phyloP scores from a whole-genome alignment of 495 filamentous ascomycete species.

The Cercophora samala region DNA sequence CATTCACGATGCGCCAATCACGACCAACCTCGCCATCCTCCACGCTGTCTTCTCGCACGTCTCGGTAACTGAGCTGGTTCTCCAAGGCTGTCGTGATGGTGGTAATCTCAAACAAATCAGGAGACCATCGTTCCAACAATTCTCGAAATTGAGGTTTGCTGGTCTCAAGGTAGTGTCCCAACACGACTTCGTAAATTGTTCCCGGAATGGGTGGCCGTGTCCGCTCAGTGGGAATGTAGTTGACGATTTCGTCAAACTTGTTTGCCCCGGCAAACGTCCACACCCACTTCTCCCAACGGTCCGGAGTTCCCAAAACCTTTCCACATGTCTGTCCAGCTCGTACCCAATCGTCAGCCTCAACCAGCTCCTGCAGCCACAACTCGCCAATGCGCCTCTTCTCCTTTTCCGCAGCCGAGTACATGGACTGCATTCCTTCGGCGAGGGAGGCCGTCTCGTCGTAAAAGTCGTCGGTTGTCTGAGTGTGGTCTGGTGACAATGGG shows the following conservation, averaged over 20 bases:
- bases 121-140: conserved; percentile 79
- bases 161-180: conserved; percentile 76
- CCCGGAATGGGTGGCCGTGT: conserved; percentile 76
- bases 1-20: conserved; percentile 81
- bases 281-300: conserved; percentile 92
- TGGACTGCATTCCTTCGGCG: conserved; percentile 48
- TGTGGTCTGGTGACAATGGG: conserved; percentile 47
- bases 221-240: conserved; percentile 70
- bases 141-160: conserved; percentile 68
- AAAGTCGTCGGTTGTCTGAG: conserved; percentile 64
- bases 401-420: conserved; percentile 68
- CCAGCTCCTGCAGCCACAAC: conserved; percentile 82
- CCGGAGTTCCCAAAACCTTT: conserved; percentile 71
- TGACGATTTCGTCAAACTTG: conserved; percentile 83
- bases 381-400: conserved; percentile 93
- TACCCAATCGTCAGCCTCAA: conserved; percentile 68
- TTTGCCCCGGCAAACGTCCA: conserved; percentile 81
- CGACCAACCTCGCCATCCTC: conserved; percentile 62
- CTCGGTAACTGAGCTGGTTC: conserved; percentile 64
- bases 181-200: conserved; percentile 78
- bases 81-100: conserved; percentile 68
- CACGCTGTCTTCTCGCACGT: conserved; percentile 65
- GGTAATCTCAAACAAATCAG: conserved; percentile 74
- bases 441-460: conserved; percentile 72
- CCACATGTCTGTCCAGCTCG: conserved; percentile 73